Base-by-base conservation (phyloP, 805 yeast species). In the Yarrowia alimentaria region DNA sequence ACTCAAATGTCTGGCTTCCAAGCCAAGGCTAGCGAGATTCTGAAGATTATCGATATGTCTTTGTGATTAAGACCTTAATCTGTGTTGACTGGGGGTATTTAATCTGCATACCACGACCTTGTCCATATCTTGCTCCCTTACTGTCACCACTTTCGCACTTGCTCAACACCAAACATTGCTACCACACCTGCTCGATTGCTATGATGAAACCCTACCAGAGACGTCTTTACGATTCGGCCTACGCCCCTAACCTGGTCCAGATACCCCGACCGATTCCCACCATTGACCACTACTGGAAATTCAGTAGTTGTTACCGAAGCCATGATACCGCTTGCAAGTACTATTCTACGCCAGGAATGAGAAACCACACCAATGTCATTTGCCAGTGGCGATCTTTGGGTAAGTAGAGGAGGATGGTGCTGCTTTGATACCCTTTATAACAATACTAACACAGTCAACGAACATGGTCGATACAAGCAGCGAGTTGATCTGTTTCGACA, bases 261-360 rank as follows among this genome's bases (percentile, higher is more conserved):
- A 40, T 40, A 26, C 47, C 47, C 33, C 17, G 2, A n/a, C 47
- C 47, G 47, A 40, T 40, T 19, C 47, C 47, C 11, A 40, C 47
- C 10, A 28, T 40, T 6, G 47, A 40, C 25, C 47, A 40, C 47
- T 40, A 40, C 33, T 24, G 6, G 6, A 40, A 40, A 33, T 28
- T 19, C 25, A 28, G 25, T 4, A 10, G 32, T 14, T 40, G 47
- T 25, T 29, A 40, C 33, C 6, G 33, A 11, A 40, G 47, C 25
- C 47, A 19, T 21, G 28, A 29, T 19, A 20, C n/a, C 19, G 17
- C n/a, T 18, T 40, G 47, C 14, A n/a, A 26, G 5, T 26, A 33
- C 13, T 40, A 40, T 29, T 40, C 47, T 20, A 28, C 47, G 10
- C 47, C 47, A 4, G 47, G 47, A 11, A 24, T 22, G 9, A 17